These are phyloP conservation scores for Trametes sanguinea DNA, from an alignment of 768 basidiomycete genomes.

Conservation along the genomic window DNA sequence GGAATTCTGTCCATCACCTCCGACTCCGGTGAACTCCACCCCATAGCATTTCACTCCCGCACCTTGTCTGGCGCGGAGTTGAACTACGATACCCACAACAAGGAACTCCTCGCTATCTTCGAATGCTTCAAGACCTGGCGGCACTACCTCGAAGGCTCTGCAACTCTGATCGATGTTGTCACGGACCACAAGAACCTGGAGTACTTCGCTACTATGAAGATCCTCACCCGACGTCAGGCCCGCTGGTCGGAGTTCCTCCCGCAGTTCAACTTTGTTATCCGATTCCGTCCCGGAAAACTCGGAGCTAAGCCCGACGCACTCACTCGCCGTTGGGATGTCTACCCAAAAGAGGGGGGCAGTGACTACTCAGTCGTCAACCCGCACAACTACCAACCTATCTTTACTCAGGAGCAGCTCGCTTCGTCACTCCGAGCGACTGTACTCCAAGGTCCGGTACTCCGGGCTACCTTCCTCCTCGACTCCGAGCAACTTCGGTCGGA, in stretches of 20 bases:
- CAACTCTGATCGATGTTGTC: constrained; percentile 24
- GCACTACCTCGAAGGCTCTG: constrained; percentile 27
- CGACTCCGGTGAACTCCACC: constrained; percentile 28
- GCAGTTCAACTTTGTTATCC: constrained; percentile 26
- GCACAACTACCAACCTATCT: neutral
- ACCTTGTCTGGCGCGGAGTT: constrained; percentile 35
- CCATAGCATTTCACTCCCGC: constrained; percentile 36
- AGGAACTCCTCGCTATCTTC: constrained; percentile 51
- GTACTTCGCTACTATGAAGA: constrained; percentile 36
- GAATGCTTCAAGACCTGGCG: constrained; percentile 31
- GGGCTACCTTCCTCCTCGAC: neutral
- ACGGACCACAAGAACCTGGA: constrained; percentile 43
- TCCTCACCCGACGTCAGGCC: constrained; percentile 39
- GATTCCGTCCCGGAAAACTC: neutral
- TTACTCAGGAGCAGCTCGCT: neutral
- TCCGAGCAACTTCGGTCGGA: neutral
- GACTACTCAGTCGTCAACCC: neutral
- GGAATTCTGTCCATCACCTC: constrained; percentile 23
- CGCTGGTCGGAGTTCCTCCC: constrained; percentile 35
- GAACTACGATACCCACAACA: constrained; percentile 54
- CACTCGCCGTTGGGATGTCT: neutral
- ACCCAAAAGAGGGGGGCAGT: neutral
- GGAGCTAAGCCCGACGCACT: neutral
- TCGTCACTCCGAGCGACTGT: neutral
- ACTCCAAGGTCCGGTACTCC: neutral